Evolutionary conservation across 176 grass and related monocot species (phyloP).

Genomic region (Areca catechu): DNA sequence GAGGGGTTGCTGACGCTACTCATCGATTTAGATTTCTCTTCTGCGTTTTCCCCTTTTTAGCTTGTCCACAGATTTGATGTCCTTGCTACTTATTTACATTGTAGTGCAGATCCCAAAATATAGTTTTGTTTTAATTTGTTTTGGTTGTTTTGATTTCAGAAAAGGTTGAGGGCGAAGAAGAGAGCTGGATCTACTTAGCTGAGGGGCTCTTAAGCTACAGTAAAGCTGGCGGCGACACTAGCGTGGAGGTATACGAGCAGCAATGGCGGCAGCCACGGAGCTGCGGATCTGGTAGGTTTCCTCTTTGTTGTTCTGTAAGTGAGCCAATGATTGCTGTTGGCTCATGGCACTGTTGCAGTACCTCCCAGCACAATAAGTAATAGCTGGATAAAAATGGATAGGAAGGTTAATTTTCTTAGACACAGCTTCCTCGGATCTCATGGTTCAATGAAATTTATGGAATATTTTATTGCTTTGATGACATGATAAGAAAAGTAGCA

Average conservation of each 20-base stretch:
- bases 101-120: no score
- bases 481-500: no score
- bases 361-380: neutral
- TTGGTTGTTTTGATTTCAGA: neutral
- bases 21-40: no score
- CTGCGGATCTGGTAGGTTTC: conserved; percentile 75
- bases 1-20: no score
- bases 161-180: neutral
- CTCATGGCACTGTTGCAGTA: conserved; percentile 6
- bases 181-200: conserved; percentile 1
- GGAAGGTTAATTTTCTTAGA: no score
- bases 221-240: conserved; percentile 61
- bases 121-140: neutral
- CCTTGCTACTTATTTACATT: neutral
- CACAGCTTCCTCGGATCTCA: no score
- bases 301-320: neutral
- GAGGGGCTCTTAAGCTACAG: neutral
- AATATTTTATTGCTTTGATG: no score
- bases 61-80: neutral
- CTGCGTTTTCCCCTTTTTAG: no score
- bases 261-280: conserved; percentile 53
- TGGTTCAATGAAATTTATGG: no score
- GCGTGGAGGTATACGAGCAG: conserved; percentile 76
- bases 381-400: no score
- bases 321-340: conserved; percentile 12